Base-by-base conservation (phyloP, 805 yeast species). In the Grigorovia jiainica region DNA sequence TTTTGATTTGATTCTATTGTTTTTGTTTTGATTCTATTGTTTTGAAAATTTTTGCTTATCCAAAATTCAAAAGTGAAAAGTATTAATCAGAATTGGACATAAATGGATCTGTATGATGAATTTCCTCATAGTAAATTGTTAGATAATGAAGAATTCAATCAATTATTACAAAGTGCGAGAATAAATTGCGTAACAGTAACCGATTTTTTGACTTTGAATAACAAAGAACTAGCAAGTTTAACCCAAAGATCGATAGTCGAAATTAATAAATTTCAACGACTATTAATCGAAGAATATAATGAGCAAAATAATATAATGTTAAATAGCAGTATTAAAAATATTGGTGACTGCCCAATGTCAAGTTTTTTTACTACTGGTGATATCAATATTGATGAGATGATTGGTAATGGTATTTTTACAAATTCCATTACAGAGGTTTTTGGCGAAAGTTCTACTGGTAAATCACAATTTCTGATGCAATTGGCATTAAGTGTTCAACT, bases 361-460 rank as follows among this genome's bases (percentile, higher is more conserved):
- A 11, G 18, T 5, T 33, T 33, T 25, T 70, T 77, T 53, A 70
- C 82, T 7, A 68, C 80, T 0, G 84, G 84, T 0, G 78, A 72
- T 52, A 56, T 53, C 1, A 50, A 47, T 5, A 47, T 82, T 1
- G 89, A 82, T 53, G 52, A 48, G 8, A 44, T 64, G 0, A 54
- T 82, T 5, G 65, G 68, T 32, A 81, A 79, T 3, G 90, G 89
- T 0, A 65, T 82, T 4, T 70, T 65, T 2, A 57, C 72, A 3
- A 75, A 79, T 3, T 60, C 69, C 19, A 56, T 82, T 2, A 79
- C 87, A 0, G 97, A 89, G 63, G 57, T 90, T 3, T 79, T 78
- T 50, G 97, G 97, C 0, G 82, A 81, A 20, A 78, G 94, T 39
- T 84, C 94, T 0, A 72, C 83, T 1, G 97, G 96, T 0, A 90